Percentiles rank a stretch among this genome's conserved stretches.
These are phyloP conservation scores for Fremontodendron californicum DNA, from an alignment of 345 rosid genomes.

Conservation along the genomic window DNA sequence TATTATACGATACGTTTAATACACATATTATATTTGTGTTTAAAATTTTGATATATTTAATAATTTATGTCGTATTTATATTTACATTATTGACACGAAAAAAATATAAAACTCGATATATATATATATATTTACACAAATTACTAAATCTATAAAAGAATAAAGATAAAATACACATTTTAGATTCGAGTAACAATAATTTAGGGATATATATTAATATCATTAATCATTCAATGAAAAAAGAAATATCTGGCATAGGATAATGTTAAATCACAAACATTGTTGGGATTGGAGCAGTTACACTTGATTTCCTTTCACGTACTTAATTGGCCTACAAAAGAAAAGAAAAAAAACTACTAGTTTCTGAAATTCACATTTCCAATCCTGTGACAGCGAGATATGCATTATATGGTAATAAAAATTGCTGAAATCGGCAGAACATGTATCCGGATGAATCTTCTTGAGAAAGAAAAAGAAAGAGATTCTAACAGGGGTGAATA, in stretches of 20 bases:
- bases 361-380: constrained; percentile 1
- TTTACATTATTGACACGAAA: too few relatives aligned
- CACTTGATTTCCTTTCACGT: background rate
- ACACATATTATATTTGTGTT: too few relatives aligned
- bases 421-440: constrained; percentile 11
- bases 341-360: background rate
- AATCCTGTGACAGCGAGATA: background rate
- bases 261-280: background rate
- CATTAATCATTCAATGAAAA: background rate
- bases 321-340: background rate
- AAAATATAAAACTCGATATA: too few relatives aligned
- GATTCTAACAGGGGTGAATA: too few relatives aligned
- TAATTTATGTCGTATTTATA: too few relatives aligned
- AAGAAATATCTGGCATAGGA: background rate
- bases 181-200: background rate
- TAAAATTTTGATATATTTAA: too few relatives aligned
- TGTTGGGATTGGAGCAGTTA: background rate
- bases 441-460: background rate
- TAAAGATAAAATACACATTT: background rate
- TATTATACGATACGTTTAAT: too few relatives aligned
- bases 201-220: background rate
- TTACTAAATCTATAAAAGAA: too few relatives aligned
- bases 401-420: background rate
- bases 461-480: background rate
- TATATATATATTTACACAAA: too few relatives aligned